Evolutionary conservation across 176 grass and related monocot genomes (phyloP).

Genomic region (Rhipidocladum racemiflorum): DNA sequence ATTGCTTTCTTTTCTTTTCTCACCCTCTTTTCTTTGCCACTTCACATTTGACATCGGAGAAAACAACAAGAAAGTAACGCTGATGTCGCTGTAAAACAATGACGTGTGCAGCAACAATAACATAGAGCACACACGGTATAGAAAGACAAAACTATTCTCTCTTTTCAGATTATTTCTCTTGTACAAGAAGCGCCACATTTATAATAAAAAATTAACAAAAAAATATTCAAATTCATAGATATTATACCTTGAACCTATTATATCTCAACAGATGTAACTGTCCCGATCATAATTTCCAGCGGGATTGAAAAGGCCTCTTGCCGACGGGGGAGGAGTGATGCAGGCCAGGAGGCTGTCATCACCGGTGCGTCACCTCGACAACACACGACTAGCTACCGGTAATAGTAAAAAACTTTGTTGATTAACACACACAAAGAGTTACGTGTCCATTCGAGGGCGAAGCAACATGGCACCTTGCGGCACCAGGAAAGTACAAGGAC

Average conservation of each 20-base stretch:
- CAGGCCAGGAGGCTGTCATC: constrained; percentile 7
- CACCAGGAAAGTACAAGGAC: background rate
- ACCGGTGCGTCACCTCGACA: background rate
- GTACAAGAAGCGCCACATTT: too few species aligned
- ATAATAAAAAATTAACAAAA: too few species aligned
- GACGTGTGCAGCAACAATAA: too few species aligned
- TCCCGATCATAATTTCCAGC: background rate
- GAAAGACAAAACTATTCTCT: too few species aligned
- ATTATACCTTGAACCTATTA: too few species aligned
- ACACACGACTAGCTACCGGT: background rate
- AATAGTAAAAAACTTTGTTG: background rate
- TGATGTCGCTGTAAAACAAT: too few species aligned
- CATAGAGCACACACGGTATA: too few species aligned
- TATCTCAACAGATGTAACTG: too few species aligned
- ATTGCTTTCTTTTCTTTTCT: background rate
- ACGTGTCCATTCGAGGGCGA: background rate
- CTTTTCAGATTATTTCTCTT: too few species aligned
- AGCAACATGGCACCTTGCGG: background rate
- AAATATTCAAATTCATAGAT: too few species aligned
- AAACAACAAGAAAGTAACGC: constrained; percentile 15
- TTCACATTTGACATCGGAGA: constrained; percentile 37
- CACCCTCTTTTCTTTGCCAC: constrained; percentile 1
- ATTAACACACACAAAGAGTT: background rate
- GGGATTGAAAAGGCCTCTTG: background rate
- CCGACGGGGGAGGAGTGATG: constrained; percentile 21